These are phyloP conservation scores for Pharnaceum exiguum DNA, from an alignment of 148 eudicot species.

Conservation along the genomic window DNA sequence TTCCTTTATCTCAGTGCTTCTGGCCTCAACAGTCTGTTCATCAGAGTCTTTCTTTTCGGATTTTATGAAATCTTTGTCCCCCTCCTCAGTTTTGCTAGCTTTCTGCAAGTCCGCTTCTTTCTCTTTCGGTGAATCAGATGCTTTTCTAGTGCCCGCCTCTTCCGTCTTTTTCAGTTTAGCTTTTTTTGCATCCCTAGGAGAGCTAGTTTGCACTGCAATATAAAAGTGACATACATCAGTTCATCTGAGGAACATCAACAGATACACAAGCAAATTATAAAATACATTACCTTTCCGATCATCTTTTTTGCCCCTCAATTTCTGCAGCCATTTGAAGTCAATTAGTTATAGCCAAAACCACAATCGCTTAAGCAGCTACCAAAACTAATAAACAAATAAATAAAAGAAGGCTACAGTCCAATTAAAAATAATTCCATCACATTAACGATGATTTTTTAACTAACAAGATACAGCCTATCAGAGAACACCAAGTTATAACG, in stretches of 20 bases:
- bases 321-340: conserved; percentile 31
- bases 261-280: neutral
- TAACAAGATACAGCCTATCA: too few relatives aligned
- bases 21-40: conserved; percentile 26
- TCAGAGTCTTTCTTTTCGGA: conserved; percentile 32
- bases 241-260: neutral
- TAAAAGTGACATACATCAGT: neutral
- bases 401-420: neutral
- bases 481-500: too few relatives aligned
- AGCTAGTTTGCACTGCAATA: conserved; percentile 22
- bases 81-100: conserved; percentile 24
- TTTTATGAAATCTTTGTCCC: conserved; percentile 21
- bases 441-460: too few relatives aligned
- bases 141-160: conserved; percentile 22
- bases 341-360: neutral
- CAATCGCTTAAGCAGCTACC: neutral
- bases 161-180: conserved; percentile 37
- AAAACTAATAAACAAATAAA: neutral
- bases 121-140: conserved; percentile 28
- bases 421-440: too few relatives aligned
- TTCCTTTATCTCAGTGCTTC: conserved; percentile 28
- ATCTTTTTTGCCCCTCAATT: conserved; percentile 53
- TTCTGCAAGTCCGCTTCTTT: conserved; percentile 25
- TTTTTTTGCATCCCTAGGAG: conserved; percentile 39
- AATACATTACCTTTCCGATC: conserved; percentile 46